These are phyloP conservation scores for Candolleomyces aberdarensis DNA, from an alignment of 768 basidiomycete genomes.

Conservation along the genomic window DNA sequence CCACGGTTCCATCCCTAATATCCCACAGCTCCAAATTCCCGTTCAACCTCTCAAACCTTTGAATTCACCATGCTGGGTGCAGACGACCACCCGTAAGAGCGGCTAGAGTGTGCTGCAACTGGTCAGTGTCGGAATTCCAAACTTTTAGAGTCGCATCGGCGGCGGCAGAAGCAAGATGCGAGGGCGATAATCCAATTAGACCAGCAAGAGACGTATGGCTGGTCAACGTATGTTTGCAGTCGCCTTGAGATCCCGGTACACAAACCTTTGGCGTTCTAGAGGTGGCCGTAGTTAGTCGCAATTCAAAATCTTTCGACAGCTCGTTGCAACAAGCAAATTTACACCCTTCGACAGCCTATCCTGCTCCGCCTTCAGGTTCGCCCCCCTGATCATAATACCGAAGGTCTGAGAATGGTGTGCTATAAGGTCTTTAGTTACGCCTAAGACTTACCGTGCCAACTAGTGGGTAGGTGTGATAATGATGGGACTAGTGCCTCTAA, in stretches of 20 bases:
- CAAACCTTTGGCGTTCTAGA: constrained; percentile 91
- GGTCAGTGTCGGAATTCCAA: constrained; percentile 85
- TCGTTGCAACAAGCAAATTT: constrained; percentile 92
- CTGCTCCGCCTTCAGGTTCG: constrained; percentile 92
- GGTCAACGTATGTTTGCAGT: constrained; percentile 61
- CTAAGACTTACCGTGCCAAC: constrained; percentile 96
- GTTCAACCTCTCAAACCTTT: constrained; percentile 96
- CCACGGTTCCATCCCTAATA: constrained; percentile 78
- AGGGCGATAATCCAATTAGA: constrained; percentile 84
- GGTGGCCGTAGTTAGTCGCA: background rate
- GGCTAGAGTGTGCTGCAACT: constrained; percentile 75
- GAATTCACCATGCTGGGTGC: constrained; percentile 98
- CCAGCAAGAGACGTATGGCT: constrained; percentile 97
- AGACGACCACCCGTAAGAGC: constrained; percentile 97
- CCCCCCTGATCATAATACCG: constrained; percentile 97
- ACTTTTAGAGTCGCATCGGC: constrained; percentile 94
- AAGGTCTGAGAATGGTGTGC: constrained; percentile 93
- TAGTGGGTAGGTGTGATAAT: constrained; percentile 95
- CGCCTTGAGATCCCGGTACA: constrained; percentile 92
- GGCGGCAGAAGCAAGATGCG: constrained; percentile 90
- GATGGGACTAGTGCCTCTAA: constrained; percentile 86
- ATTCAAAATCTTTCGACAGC: background rate
- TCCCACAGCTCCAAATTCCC: constrained; percentile 99
- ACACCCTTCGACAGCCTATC: constrained; percentile 96
- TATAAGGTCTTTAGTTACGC: constrained; percentile 96